Percentiles rank a stretch among this genome's conserved stretches.
Evolutionary conservation across 495 filamentous ascomycete genomes (phyloP).

Genomic region (Aspergillus ellipticus): DNA sequence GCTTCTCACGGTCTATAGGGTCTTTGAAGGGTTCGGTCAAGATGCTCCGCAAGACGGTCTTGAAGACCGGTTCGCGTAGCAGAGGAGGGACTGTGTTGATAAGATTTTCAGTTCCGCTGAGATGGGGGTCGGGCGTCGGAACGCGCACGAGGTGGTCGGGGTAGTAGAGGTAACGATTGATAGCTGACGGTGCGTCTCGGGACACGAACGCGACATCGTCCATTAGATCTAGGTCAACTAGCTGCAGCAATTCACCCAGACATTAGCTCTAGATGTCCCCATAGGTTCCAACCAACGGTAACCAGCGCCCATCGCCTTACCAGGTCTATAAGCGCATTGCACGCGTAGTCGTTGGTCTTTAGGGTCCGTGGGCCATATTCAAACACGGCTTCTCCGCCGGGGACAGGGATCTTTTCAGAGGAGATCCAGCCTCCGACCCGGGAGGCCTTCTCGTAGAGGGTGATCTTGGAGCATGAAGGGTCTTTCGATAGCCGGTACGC

Average conservation of each 20-base stretch:
- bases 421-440: slow-evolving; percentile 82
- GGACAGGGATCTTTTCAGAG: slow-evolving; percentile 61
- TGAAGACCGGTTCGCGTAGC: slow-evolving; percentile 61
- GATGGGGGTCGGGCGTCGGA: slow-evolving; percentile 42
- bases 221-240: slow-evolving; percentile 57
- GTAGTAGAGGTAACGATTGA: slow-evolving; percentile 85
- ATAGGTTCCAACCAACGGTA: not conserved
- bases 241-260: slow-evolving; percentile 37
- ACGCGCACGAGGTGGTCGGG: slow-evolving; percentile 79
- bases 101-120: slow-evolving; percentile 22
- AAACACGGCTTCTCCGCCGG: slow-evolving; percentile 58
- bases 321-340: slow-evolving; percentile 51
- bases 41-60: slow-evolving; percentile 38
- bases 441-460: slow-evolving; percentile 68
- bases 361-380: slow-evolving; percentile 85
- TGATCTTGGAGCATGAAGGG: slow-evolving; percentile 60
- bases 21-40: slow-evolving; percentile 37
- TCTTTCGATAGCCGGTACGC: slow-evolving; percentile 68
- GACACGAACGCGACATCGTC: slow-evolving; percentile 58
- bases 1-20: not conserved
- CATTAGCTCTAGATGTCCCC: not conserved
- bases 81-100: slow-evolving; percentile 26
- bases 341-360: slow-evolving; percentile 46
- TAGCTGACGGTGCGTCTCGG: slow-evolving; percentile 45
- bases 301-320: slow-evolving; percentile 32